Evolutionary conservation across 495 filamentous ascomycete species (phyloP), one percentile per base, ranked within the genome.

Genomic region (Barbatosphaeria neglecta): DNA sequence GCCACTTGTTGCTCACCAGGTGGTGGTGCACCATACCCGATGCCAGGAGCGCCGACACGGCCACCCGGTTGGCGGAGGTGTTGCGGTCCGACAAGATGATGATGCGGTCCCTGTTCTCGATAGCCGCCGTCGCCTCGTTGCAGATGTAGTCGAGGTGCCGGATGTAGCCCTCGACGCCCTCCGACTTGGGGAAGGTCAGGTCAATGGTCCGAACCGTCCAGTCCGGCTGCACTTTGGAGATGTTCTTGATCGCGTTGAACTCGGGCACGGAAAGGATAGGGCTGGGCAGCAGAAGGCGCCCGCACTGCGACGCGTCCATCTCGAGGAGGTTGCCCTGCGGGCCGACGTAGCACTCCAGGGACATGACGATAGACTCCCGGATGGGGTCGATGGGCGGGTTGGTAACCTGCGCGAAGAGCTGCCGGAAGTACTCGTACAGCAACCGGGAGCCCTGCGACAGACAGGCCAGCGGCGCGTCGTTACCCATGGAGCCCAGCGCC

Each of bases 351-450:
- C 93, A 93, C 55, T 95, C 93, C 27, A 97, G 68, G 40, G 93
- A 97, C 92, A 99, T 99, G 62, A 99, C 92, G 49, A 97, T 92
- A 16, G 92, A 92, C 70, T 99, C 92, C 66, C 92, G 78, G 56
- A 99, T 99, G 6, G 92, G 92, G 58, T 99, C 92, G 62, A 99
- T 99, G 6, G 92, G 92, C 47, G 92, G 92, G 61, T 99, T 99
- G 28, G 92, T 99, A 64, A 99, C 92, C 72, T 99, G 92, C 8
- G 92, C 92, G 62, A 99, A 99, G 24, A 99, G 82, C 70, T 99
- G 87, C 24, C 93, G 82, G 82, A 97, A 99, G 66, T 99, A 99
- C 64, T 99, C 92, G 61, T 87, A 95, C 35, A 97, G 78, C 45
- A 97, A 73, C 55, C 90, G 87, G 45, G 92, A 90, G 46, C 92